phyloP scores from a whole-genome alignment of 352 stramenopile species.

The Pythium apleroticum region DNA sequence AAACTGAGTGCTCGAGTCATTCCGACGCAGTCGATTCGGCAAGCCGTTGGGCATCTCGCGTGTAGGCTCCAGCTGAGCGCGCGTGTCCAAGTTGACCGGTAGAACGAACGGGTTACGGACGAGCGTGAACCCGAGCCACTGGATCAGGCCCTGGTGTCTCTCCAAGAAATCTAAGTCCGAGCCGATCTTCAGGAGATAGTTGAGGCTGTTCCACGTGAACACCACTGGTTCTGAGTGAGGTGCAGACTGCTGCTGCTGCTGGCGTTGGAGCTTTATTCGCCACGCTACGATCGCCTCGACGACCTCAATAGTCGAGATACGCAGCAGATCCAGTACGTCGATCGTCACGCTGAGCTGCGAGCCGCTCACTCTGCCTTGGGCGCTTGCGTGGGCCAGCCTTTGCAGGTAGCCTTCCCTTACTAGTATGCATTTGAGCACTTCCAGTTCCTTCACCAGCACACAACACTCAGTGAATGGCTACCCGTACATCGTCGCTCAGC shows the following conservation, averaged over 20 bases:
- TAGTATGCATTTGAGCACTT: slow-evolving; percentile 89
- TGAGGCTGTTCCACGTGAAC: slow-evolving; percentile 90
- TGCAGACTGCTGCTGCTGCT: slow-evolving; percentile 1
- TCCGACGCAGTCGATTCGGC: background rate
- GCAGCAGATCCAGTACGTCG: slow-evolving; percentile 86
- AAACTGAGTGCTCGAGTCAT: slow-evolving; percentile 38
- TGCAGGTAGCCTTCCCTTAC: slow-evolving; percentile 89
- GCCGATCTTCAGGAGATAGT: slow-evolving; percentile 91
- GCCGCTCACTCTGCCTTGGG: slow-evolving; percentile 40
- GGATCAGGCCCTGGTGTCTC: slow-evolving; percentile 64
- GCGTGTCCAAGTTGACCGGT: slow-evolving; percentile 73
- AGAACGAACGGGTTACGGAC: slow-evolving; percentile 89
- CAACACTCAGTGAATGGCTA: background rate
- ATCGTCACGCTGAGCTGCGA: slow-evolving; percentile 67
- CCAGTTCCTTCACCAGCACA: slow-evolving; percentile 61
- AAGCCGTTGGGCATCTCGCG: background rate
- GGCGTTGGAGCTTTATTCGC: slow-evolving; percentile 45
- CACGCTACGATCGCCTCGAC: slow-evolving; percentile 83
- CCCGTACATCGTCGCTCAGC: background rate
- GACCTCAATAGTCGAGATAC: slow-evolving; percentile 84
- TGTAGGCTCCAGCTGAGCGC: slow-evolving; percentile 29
- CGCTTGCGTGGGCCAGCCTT: slow-evolving; percentile 54
- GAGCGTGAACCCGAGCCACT: slow-evolving; percentile 87
- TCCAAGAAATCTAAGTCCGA: slow-evolving; percentile 90
- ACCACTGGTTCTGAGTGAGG: slow-evolving; percentile 9